phyloP scores from a whole-genome alignment of 805 yeast genomes.

The Torulaspora maleeae region DNA sequence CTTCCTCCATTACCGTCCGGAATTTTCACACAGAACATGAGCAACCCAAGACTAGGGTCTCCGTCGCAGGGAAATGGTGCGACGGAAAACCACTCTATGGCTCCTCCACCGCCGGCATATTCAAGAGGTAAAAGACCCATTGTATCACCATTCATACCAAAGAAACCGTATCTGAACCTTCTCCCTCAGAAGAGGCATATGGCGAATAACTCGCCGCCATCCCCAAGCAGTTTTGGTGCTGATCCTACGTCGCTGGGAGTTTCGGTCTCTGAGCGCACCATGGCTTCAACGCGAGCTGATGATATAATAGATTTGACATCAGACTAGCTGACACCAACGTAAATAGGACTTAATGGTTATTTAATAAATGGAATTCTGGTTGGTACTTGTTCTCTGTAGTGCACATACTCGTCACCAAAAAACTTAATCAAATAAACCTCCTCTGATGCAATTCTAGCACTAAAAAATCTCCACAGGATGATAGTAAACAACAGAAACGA shows the following conservation, averaged over 20 bases:
- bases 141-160: constrained; percentile 34
- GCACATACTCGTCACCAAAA: constrained; percentile 62
- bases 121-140: constrained; percentile 19
- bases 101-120: constrained; percentile 2
- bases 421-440: constrained; percentile 60
- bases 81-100: neutral
- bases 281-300: constrained; percentile 7
- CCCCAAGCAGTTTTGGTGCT: constrained; percentile 1
- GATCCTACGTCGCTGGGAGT: constrained; percentile 5
- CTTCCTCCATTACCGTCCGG: constrained; percentile 15
- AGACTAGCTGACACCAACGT: constrained; percentile 10
- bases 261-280: constrained; percentile 5
- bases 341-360: constrained; percentile 11
- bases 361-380: constrained; percentile 63
- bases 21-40: neutral
- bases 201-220: constrained; percentile 6
- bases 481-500: constrained; percentile 49
- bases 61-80: neutral
- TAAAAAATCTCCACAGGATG: constrained; percentile 68
- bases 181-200: constrained; percentile 31
- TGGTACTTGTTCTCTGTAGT: constrained; percentile 47
- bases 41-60: neutral
- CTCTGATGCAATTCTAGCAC: constrained; percentile 61
- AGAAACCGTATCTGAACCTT: constrained; percentile 24
- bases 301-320: constrained; percentile 30